Conservation (phyloP, 805 yeast genomes). For the Hanseniaspora lachancei region DNA sequence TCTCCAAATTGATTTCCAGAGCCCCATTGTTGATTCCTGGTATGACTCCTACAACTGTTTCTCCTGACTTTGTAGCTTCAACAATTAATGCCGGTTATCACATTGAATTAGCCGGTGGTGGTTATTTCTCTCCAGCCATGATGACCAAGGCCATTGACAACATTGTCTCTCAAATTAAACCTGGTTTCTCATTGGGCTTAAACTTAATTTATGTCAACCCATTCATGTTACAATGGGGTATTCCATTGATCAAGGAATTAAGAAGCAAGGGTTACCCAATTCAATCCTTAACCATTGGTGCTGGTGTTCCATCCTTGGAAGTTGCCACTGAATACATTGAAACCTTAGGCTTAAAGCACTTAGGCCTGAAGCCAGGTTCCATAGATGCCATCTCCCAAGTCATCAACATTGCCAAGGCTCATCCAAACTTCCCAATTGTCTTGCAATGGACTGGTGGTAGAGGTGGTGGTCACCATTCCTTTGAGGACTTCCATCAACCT, state of each 20-base stretch:
- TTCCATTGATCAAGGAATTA: constrained; percentile 80
- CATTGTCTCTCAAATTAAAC: constrained; percentile 54
- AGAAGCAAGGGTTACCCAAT: constrained; percentile 90
- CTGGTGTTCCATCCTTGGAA: constrained; percentile 97
- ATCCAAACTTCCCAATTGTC: constrained; percentile 92
- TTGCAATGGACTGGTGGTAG: constrained; percentile 99
- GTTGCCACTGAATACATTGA: constrained; percentile 94
- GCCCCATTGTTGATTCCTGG: constrained; percentile 98
- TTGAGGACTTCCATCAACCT: constrained; percentile 98
- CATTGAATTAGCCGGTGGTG: constrained; percentile 98
- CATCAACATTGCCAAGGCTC: constrained; percentile 83
- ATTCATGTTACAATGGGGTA: constrained; percentile 96
- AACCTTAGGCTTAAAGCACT: constrained; percentile 80
- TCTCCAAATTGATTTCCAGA: constrained; percentile 79
- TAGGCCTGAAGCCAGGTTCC: constrained; percentile 96
- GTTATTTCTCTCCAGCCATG: constrained; percentile 64
- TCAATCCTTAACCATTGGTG: constrained; percentile 93
- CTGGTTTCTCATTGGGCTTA: constrained; percentile 84
- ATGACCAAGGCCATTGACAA: constrained; percentile 66
- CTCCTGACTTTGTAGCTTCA: constrained; percentile 86
- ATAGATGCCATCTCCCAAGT: constrained; percentile 80
- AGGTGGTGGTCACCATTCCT: constrained; percentile 99
- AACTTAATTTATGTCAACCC: constrained; percentile 95
- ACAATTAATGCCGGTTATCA: constrained; percentile 93
- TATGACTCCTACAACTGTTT: constrained; percentile 97